Conservation (phyloP, 495 filamentous ascomycete genomes). For the Podospora conica region DNA sequence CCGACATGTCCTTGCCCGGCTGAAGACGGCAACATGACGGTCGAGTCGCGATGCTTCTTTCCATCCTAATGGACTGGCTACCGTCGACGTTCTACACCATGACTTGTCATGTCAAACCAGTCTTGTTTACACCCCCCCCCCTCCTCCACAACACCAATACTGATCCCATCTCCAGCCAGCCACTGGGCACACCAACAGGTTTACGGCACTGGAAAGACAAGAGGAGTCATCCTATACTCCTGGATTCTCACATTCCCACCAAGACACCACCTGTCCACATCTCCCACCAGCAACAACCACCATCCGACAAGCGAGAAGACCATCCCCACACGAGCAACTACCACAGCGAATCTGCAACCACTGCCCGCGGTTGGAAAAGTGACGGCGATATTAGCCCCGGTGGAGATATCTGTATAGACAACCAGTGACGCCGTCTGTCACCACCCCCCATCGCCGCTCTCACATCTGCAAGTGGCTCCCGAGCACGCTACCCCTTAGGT, state of each 20-base stretch:
- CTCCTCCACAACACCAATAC: background rate
- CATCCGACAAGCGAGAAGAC: background rate
- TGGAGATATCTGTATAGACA: background rate
- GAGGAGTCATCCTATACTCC: background rate
- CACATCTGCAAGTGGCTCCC: no score
- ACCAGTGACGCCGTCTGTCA: background rate
- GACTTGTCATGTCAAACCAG: background rate
- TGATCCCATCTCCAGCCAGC: background rate
- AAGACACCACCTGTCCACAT: background rate
- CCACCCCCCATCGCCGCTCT: no score
- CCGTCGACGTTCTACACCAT: background rate
- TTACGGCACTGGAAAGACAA: background rate
- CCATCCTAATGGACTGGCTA: background rate
- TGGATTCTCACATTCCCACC: background rate
- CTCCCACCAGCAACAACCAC: background rate
- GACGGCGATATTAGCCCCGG: background rate
- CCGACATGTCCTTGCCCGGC: background rate
- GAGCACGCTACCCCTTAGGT: no score
- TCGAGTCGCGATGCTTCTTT: background rate
- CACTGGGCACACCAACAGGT: background rate
- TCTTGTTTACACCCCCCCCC: background rate
- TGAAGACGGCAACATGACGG: background rate
- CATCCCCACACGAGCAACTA: background rate
- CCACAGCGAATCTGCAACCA: no score
- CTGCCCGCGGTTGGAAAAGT: no score